Percentiles rank a stretch among this genome's conserved stretches.
phyloP scores from a whole-genome alignment of 495 filamentous ascomycete species.

The Alectoria sarmentosa region DNA sequence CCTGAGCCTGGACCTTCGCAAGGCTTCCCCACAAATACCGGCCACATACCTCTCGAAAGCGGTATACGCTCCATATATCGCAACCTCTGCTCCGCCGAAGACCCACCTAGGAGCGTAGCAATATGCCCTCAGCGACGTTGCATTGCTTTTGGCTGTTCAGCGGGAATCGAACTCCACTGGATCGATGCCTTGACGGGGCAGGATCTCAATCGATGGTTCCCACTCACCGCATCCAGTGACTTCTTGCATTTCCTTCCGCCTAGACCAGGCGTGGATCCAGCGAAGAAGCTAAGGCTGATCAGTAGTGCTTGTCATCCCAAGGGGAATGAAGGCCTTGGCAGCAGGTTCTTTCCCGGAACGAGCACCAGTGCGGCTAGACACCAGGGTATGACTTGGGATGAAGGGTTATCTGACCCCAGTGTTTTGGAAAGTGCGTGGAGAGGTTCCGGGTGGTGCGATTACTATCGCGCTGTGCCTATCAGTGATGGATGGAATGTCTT shows the following conservation, averaged over 20 bases:
- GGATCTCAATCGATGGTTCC: slow-evolving; percentile 56
- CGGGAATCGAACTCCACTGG: slow-evolving; percentile 68
- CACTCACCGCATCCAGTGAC: slow-evolving; percentile 59
- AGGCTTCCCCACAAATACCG: not conserved
- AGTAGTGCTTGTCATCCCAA: slow-evolving; percentile 52
- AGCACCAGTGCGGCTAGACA: not conserved
- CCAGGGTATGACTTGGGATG: slow-evolving; percentile 6
- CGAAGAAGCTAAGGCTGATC: slow-evolving; percentile 58
- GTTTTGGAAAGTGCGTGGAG: not conserved
- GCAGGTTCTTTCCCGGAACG: slow-evolving; percentile 16
- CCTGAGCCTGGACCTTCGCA: not conserved
- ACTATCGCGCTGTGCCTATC: slow-evolving; percentile 61
- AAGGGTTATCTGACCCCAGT: not conserved
- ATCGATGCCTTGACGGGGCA: slow-evolving; percentile 54
- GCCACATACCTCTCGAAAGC: slow-evolving; percentile 1
- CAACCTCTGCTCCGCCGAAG: slow-evolving; percentile 57
- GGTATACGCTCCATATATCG: slow-evolving; percentile 40
- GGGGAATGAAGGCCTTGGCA: not conserved
- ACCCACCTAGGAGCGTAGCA: slow-evolving; percentile 60
- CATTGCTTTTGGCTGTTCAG: slow-evolving; percentile 62
- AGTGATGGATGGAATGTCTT: slow-evolving; percentile 64
- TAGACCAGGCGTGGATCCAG: slow-evolving; percentile 41
- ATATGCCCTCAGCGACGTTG: slow-evolving; percentile 62
- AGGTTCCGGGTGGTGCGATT: slow-evolving; percentile 35
- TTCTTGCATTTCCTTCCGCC: slow-evolving; percentile 60